These are phyloP conservation scores for Aspergillus clavatus DNA, from an alignment of 2,329 filamentous ascomycete species.

Conservation along the genomic window DNA sequence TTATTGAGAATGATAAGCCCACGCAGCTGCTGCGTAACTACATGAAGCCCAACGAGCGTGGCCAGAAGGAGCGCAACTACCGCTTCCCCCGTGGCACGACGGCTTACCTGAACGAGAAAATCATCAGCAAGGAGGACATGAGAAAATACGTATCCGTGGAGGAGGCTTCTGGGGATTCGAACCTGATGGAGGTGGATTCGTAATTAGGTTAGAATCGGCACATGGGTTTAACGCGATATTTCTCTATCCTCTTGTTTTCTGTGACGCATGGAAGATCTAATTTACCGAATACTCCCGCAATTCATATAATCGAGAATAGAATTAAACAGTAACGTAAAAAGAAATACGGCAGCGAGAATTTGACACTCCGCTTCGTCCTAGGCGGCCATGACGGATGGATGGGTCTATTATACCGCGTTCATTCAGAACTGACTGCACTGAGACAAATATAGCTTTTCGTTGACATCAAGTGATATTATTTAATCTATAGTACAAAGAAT, in stretches of 20 bases:
- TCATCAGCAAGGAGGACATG: constrained; percentile 90
- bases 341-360: too few species aligned
- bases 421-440: too few species aligned
- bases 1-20: constrained; percentile 94
- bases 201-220: constrained; percentile 15
- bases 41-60: constrained; percentile 87
- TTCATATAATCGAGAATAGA: not conserved
- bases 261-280: constrained; percentile 8
- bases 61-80: constrained; percentile 89
- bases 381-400: too few species aligned
- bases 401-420: too few species aligned
- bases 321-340: too few species aligned
- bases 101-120: constrained; percentile 89
- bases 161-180: constrained; percentile 68
- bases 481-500: not conserved
- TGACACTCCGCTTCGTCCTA: too few species aligned
- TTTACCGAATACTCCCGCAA: not conserved
- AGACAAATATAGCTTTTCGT: not conserved
- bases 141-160: constrained; percentile 90
- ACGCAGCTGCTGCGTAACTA: constrained; percentile 81
- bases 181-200: constrained; percentile 61
- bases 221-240: not conserved
- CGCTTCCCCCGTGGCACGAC: constrained; percentile 88
- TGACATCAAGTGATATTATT: not conserved
- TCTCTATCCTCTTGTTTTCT: constrained; percentile 4